Evolutionary conservation across 2,329 filamentous ascomycete genomes (phyloP), one percentile per base, ranked within the genome.

Genomic region (Alternaria burnsii): DNA sequence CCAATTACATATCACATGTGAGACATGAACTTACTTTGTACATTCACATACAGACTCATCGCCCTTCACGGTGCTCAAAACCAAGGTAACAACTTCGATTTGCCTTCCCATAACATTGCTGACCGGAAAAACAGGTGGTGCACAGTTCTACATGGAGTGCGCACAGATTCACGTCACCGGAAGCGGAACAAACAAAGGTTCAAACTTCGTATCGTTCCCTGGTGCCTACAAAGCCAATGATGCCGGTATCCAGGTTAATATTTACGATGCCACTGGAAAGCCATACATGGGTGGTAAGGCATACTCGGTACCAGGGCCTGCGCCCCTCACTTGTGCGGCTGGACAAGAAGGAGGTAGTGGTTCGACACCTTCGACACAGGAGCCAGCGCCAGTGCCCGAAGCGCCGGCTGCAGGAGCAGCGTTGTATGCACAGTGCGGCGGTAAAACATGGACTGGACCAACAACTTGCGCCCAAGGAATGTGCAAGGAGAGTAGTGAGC

Each of bases 221-320:
- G 71, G 71, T 44, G 70, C 69, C 3, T 73, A 73, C 54, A 62
- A 58, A 43, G 62, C 62, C 14, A 66, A 68, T 26, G 69, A 73
- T 30, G 58, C 69, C 2, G 68, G 69, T 11, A 61, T 73, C 36
- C 38, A 62, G 22, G 55, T 72, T 36, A 66, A 43, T 50, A 66
- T 70, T 44, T 70, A 71, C 36, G 64, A 69, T 20, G 64, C 42
- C 34, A 40, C 32, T 16, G 63, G 61, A 4, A 18, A 50, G 30
- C 61, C 67, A 18, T 66, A 66, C 42, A 66, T 68, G 57, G 63
- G 57, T 14, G 58, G 65, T 9, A 59, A 63, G 58, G 66, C 70
- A 9, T 85, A 85, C 61, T 79, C 70, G 7, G 79, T 85, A 50
- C 83, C 83, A 0, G 83, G 83, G 0, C 83, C 83, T 40, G 73